phyloP scores from a whole-genome alignment of 768 basidiomycete species.

The Rhodotorula graminis region DNA sequence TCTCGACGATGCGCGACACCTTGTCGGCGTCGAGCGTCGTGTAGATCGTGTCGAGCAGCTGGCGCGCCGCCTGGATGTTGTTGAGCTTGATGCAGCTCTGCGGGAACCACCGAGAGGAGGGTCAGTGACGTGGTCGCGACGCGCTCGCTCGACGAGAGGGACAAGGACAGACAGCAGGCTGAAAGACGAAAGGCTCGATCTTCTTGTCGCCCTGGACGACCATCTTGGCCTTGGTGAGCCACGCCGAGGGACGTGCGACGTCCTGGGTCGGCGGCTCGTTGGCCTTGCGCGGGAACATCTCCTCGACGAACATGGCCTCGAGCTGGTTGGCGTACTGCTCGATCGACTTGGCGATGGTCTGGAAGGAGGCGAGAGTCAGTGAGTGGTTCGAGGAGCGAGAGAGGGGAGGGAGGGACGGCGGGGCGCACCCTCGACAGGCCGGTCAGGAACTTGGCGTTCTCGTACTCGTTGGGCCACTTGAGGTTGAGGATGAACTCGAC shows the following conservation, averaged over 20 bases:
- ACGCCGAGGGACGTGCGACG: constrained; percentile 45
- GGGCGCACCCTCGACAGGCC: constrained; percentile 70
- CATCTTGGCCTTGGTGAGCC: constrained; percentile 54
- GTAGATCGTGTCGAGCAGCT: constrained; percentile 89
- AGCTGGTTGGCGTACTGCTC: constrained; percentile 85
- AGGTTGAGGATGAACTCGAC: constrained; percentile 81
- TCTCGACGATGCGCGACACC: constrained; percentile 57
- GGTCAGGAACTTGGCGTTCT: constrained; percentile 84
- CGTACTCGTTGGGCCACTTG: constrained; percentile 85
- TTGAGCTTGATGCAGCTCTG: constrained; percentile 95
- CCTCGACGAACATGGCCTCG: constrained; percentile 83
- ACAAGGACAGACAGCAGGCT: constrained; percentile 53
- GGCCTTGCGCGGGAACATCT: constrained; percentile 82
- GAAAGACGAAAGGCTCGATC: constrained; percentile 91
- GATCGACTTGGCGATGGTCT: constrained; percentile 87
- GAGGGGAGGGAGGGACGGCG: neutral
- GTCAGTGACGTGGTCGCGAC: no score
- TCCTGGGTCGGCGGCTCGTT: constrained; percentile 55
- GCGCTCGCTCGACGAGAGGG: no score
- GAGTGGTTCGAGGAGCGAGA: neutral
- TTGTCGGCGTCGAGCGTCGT: constrained; percentile 84
- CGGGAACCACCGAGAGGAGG: no score
- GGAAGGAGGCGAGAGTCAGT: neutral
- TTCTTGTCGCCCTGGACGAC: constrained; percentile 73
- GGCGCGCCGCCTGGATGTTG: constrained; percentile 87